Percentiles rank a stretch among this genome's conserved stretches.
Evolutionary conservation across 1,284 basidiomycete genomes (phyloP).

Genomic region (Cryptococcus jaspeensis): DNA sequence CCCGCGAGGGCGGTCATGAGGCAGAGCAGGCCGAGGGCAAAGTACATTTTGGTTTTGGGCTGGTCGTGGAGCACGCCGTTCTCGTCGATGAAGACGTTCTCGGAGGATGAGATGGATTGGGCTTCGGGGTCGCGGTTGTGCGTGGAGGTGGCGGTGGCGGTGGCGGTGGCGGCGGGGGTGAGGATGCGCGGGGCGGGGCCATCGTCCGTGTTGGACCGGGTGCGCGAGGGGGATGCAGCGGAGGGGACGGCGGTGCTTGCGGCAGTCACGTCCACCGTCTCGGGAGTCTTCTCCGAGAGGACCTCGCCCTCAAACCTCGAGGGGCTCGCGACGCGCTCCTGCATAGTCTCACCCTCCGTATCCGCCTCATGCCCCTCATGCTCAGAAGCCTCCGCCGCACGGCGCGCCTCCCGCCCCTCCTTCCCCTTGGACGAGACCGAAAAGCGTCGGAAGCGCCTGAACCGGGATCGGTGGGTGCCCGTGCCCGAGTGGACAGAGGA

Average conservation of each 20-base stretch:
- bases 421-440: slow-evolving; percentile 16
- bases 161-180: neutral
- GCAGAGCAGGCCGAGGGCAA: slow-evolving; percentile 42
- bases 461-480: slow-evolving; percentile 9
- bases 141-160: neutral
- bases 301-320: too few relatives aligned
- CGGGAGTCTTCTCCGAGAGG: neutral
- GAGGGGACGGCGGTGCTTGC: neutral
- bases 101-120: slow-evolving; percentile 4
- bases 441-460: slow-evolving; percentile 27
- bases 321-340: neutral
- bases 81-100: slow-evolving; percentile 11
- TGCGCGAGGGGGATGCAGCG: neutral
- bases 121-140: slow-evolving; percentile 7
- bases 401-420: slow-evolving; percentile 1
- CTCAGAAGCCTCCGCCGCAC: neutral
- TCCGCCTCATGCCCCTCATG: slow-evolving; percentile 13
- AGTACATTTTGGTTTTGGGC: slow-evolving; percentile 55
- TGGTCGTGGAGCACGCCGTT: slow-evolving; percentile 14
- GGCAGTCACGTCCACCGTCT: neutral
- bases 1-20: slow-evolving; percentile 49
- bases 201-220: neutral
- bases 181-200: neutral
- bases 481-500: slow-evolving; percentile 12
- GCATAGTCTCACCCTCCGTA: slow-evolving; percentile 6